Evolutionary conservation across 768 basidiomycete genomes (phyloP), one percentile per base, ranked within the genome.

Genomic region (Scleroderma bovista): DNA sequence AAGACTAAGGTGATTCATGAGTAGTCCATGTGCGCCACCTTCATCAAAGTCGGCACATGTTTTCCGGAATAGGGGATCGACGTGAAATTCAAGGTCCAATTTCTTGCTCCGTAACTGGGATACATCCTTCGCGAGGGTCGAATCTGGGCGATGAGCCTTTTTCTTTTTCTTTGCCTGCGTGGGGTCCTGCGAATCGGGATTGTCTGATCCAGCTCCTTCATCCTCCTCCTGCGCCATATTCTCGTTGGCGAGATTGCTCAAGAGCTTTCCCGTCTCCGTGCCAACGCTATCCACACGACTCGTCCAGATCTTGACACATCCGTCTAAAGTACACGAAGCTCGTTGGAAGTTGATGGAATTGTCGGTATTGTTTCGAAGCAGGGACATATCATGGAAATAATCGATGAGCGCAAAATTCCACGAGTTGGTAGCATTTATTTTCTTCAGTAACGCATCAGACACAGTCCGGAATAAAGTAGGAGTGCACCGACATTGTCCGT

Each of bases 261-360:
- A 75, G 12, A 99, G 77, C 65, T 96, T 97, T 23, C 93, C 93
- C 0, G 94, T 97, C 67, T 98, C 96, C 1, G 92, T 95, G 20
- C 91, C 92, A 32, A 98, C 93, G 53, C 87, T 90, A 67, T 99
- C 96, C 36, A 99, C 95, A 41, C 96, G 86, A 57, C 88, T 92
- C 7, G 94, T 98, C 93, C 94, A 99, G 54, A 99, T 97, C 72
- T 98, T 99, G 67, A 99, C 93, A 67, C 96, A 99, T 3, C 95
- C 96, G 52, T 99, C 96, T 19, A 99, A 80, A 0, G 96, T 98
- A 64, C 86, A 94, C 1, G 92, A 94, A 15, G 96, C 96, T 63
- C 95, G 94, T 69, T 98, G 96, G 63, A 99, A 99, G 69, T 99
- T 98, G 76, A 99, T 99, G 13, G 89, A 86, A 60, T 96, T 95